Base-by-base conservation (phyloP, 306 rosid genomes). In the Cucurbita ficifolia region DNA sequence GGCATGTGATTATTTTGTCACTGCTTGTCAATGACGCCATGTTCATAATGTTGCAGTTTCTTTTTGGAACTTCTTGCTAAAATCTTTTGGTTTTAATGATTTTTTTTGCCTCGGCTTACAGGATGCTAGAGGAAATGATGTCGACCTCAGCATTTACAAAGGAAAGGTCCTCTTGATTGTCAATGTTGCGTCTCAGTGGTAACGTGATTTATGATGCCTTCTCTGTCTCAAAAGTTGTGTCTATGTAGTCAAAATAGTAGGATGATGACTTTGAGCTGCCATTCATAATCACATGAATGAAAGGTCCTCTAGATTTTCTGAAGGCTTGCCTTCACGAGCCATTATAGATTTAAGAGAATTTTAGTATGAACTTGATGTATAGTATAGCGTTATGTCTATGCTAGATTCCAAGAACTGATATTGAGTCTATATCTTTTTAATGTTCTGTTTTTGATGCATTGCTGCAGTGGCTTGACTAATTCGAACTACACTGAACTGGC, bases 161-260 rank as follows among this genome's bases (percentile, higher is more conserved):
- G 99, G 99, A 60, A 94, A 94, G 82, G 88, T 55, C 53, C 95
- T 94, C 54, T 62, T 94, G 76, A 85, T 94, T 79, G 99, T 94
- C 86, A 94, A 94, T 56, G 99, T 94, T 70, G 99, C 99, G 48
- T 94, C 99, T 1, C 96, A 94, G 75, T 94, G 99, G 99, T 94
- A 87, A 55, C 7, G 51, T 21, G 38, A 21, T 63, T 3, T 18
- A n/a, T 56, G 13, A 64, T 5, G 2, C 48, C 24, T 63, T 39
- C 29, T 46, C 48, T 36, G 52, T 43, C 0, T 43, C 5, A 3
- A 6, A 65, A 62, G 36, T 43, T 62, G 22, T 8, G 24, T 16
- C 35, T 64, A 19, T 10, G 16, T 42, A 18, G 71, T 64, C 51
- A 42, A 19, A 13, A 64, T 42, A 35, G 24, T 62, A 40, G 51